Base-by-base conservation (phyloP, 2,329 filamentous ascomycete species). In the Trichophaea hybrida region DNA sequence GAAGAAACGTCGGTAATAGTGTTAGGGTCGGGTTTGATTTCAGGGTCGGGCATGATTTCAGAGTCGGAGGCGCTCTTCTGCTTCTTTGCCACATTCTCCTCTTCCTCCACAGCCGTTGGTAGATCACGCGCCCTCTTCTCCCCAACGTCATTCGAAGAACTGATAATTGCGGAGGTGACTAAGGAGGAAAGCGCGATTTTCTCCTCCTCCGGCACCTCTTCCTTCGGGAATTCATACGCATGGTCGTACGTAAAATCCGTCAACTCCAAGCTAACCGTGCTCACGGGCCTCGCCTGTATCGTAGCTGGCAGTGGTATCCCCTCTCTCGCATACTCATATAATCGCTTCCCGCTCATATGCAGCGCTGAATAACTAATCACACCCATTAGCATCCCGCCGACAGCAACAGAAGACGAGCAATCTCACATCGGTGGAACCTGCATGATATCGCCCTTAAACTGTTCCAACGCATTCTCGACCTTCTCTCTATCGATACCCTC, bases 291-390 rank as follows among this genome's bases (percentile, higher is more conserved):
- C 57, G 85, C 81, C 70, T 89, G 78, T 61, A 98, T 93, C 71
- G 94, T 85, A 59, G 85, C 77, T 0, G 93, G 93, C 13, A 95
- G 84, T 38, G 87, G 81, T 69, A 85, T 88, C 13, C 93, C 93
- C 71, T 90, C 88, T 53, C 93, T 80, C 17, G 93, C 93, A 72
- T 97, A 97, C 73, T 98, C 90, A 71, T 98, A 98, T 53, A 96
- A 77, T 37, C 88, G 86, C 76, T 96, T 96, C 1, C 93, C 93
- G 66, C 96, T 81, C 72, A 96, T 88, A 72, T 91, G 90, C 63
- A 97, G 77, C 7, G 93, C 93, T 34, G 88, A 95, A 73, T 90
- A 98, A 46, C 66, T 67, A 34, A 8, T 33, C 8, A 34, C 6
- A 31, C 12, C 51, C 13, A 34, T 24, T 46, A 46, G 31, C 51